Evolutionary conservation across 139 green algal species (phyloP), one percentile per base, ranked within the genome.

Genomic region (Coelastrella sp.): DNA sequence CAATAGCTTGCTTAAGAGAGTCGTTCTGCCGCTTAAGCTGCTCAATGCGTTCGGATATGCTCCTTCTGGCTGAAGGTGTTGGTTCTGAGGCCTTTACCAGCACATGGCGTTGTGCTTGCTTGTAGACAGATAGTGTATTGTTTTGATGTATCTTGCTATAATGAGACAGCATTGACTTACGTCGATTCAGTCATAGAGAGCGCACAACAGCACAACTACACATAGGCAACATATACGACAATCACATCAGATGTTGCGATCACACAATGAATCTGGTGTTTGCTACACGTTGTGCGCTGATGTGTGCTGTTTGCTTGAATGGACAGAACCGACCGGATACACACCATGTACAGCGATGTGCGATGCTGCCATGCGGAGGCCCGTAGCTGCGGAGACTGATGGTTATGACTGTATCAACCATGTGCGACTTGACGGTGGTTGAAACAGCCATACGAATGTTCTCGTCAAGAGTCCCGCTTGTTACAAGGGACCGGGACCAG

Each of bases 11-110:
- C 30, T 84, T 84, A 7, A 84, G 41, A 40, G 38, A 57, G 40
- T 84, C 78, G 51, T 84, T 84, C 62, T 84, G 60, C 21, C 53
- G 57, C 27, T 50, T 76, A 38, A 84, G 62, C 60, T 64, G 78
- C 25, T 84, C 78, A 48, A 82, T 82, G 51, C 75, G 75, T 8
- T 71, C n/a, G 51, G 75, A 59, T n/a, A 82, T 82, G 75, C 30
- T 82, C 35, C 37, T 82, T 17, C 72, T 45, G 15, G 66, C 48
- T 34, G 34, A 38, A 27, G 66, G 40, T 30, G 17, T 7, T 27
- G 27, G 67, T 51, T 76, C 67, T 59, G 67, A 32, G 19, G 67
- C 67, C 27, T 8, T 9, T 6, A 23, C 37, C 9, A 32, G 9
- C 32, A 76, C 67, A 19, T 50, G 34, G 11, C 67, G 67, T 37